phyloP scores from a whole-genome alignment of 1,284 basidiomycete species.

The Ceratobasidium sp. region DNA sequence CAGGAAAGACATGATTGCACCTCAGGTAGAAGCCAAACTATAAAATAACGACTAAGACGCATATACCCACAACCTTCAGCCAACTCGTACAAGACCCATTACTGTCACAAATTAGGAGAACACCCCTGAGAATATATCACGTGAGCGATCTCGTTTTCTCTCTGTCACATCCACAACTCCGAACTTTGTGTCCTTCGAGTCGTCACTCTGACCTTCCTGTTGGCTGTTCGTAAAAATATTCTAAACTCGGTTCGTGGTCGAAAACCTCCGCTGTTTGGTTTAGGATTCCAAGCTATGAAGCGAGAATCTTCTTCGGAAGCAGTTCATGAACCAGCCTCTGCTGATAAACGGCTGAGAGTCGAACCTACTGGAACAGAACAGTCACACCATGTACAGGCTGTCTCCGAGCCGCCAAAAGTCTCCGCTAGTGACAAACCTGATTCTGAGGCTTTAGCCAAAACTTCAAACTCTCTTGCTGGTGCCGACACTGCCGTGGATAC shows the following conservation, averaged over 20 bases:
- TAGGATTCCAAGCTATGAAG: constrained; percentile 22
- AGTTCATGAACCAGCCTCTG: background rate
- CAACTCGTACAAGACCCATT: too few relatives aligned
- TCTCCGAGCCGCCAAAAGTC: background rate
- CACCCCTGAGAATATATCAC: background rate
- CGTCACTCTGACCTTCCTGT: background rate
- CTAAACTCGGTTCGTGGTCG: background rate
- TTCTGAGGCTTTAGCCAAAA: background rate
- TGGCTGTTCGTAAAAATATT: background rate
- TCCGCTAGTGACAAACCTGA: background rate
- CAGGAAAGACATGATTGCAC: too few relatives aligned
- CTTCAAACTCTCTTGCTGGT: background rate
- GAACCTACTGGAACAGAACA: background rate
- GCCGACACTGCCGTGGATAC: background rate
- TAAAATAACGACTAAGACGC: too few relatives aligned
- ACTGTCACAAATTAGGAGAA: too few relatives aligned
- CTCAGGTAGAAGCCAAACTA: too few relatives aligned
- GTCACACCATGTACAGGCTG: background rate
- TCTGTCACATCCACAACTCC: background rate
- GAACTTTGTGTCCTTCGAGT: background rate
- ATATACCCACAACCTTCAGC: too few relatives aligned
- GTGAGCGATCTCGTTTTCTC: constrained; percentile 3
- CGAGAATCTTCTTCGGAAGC: constrained; percentile 33
- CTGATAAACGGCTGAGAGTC: constrained; percentile 34
- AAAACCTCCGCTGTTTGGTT: background rate